These are phyloP conservation scores for Penicillium italicum DNA, from an alignment of 2,329 filamentous ascomycete species.

Conservation along the genomic window DNA sequence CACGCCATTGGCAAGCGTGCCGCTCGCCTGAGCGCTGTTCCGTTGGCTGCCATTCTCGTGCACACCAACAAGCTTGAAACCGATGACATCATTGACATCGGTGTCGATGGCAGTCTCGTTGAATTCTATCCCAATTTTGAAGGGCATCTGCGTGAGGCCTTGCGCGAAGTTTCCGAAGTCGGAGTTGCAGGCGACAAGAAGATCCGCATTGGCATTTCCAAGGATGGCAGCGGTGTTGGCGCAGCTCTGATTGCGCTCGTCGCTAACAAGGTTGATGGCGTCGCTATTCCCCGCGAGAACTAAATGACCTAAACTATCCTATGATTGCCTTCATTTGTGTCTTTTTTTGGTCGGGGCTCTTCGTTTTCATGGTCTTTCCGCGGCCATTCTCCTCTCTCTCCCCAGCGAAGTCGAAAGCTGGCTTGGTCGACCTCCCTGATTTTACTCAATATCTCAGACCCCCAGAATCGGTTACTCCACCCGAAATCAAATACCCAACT, in stretches of 20 bases:
- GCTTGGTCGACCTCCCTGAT: not conserved
- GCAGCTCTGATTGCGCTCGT: slow-evolving; percentile 92
- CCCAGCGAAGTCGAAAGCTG: not conserved
- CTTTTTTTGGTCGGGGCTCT: not conserved
- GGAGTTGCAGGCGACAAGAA: slow-evolving; percentile 75
- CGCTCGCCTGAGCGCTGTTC: slow-evolving; percentile 80
- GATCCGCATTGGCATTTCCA: slow-evolving; percentile 91
- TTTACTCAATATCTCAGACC: not conserved
- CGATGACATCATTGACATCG: slow-evolving; percentile 76
- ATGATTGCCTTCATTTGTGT: not conserved
- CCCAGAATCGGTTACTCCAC: not conserved
- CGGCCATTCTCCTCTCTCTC: not conserved
- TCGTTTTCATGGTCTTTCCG: not conserved
- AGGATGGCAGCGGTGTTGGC: slow-evolving; percentile 93
- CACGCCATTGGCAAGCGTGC: slow-evolving; percentile 83
- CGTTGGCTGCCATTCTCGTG: slow-evolving; percentile 79
- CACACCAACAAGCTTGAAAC: slow-evolving; percentile 69
- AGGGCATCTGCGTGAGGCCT: slow-evolving; percentile 77
- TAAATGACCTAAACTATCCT: slow-evolving; percentile 3
- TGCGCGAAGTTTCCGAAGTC: slow-evolving; percentile 72
- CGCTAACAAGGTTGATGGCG: slow-evolving; percentile 53
- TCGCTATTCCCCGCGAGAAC: slow-evolving; percentile 14
- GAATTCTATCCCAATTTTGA: slow-evolving; percentile 96
- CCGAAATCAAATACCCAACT: slow-evolving; percentile 4
- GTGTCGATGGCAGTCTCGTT: slow-evolving; percentile 89